Base-by-base conservation (phyloP, 495 filamentous ascomycete species). In the Aspergillus taichungensis region DNA sequence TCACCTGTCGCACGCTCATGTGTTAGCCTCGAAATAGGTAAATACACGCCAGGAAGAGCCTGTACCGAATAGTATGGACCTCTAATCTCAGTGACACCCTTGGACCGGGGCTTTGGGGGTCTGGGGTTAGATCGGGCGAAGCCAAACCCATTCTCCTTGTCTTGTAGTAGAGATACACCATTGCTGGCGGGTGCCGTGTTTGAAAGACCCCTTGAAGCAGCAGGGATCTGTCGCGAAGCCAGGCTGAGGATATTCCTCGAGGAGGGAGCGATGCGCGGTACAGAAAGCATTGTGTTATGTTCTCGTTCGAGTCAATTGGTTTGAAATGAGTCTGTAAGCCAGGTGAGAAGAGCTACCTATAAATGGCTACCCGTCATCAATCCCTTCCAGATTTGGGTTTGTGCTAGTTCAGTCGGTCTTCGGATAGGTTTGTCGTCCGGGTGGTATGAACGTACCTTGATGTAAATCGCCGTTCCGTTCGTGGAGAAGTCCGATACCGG, bases 1-100 rank as follows among this genome's bases (percentile, higher is more conserved):
- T 76, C 10, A 66, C 66, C 68, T 68, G 13, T 13, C 29, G 10
- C 28, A 6, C 13, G 51, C 9, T 29, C 13, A 37, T 29, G 3
- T 30, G 33, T 34, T 6, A 4, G 1, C 18, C 37, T n/a, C n/a
- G n/a, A n/a, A n/a, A n/a, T n/a, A n/a, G n/a, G n/a, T n/a, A n/a
- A n/a, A n/a, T n/a, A n/a, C n/a, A n/a, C n/a, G n/a, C n/a, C n/a
- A n/a, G n/a, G n/a, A n/a, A n/a, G n/a, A n/a, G n/a, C n/a, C n/a
- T n/a, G n/a, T n/a, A 71, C 73, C 0, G 66, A 69, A 46, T 79
- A 79, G 56, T 78, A 79, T 3, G 73, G 75, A 0, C 76, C 76
- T 18, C 76, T 60, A 44, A 79, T 79, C 49, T 78, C 74, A 2
- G 76, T 79, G 10, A 77, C 72, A 2, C 64, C 72, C 36, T 62